Percentiles rank a stretch among this genome's conserved stretches.
These are phyloP conservation scores for Tetrapisispora pingtungensis DNA, from an alignment of 805 yeast genomes.

Conservation along the genomic window DNA sequence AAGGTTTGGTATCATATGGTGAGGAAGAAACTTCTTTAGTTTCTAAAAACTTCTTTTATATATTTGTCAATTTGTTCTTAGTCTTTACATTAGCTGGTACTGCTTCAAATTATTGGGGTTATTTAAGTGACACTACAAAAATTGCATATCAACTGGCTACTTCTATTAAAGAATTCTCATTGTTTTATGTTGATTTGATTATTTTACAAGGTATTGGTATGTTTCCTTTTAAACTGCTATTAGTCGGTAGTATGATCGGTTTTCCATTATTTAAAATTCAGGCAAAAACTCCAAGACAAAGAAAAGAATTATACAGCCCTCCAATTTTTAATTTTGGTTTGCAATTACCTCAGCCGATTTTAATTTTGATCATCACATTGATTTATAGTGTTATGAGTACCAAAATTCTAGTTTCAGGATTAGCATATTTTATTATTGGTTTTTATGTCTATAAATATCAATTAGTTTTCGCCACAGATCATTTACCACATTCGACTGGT, in stretches of 20 bases:
- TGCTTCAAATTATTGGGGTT: conserved; percentile 70
- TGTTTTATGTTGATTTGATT: conserved; percentile 83
- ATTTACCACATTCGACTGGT: conserved; percentile 95
- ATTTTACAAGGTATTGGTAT: conserved; percentile 78
- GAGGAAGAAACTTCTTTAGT: conserved; percentile 88
- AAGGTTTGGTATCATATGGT: conserved; percentile 84
- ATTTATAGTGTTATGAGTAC: conserved; percentile 86
- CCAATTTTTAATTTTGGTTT: conserved; percentile 89
- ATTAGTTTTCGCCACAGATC: conserved; percentile 79
- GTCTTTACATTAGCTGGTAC: conserved; percentile 94
- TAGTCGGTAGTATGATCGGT: conserved; percentile 67
- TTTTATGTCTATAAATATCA: conserved; percentile 87
- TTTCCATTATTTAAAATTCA: conserved; percentile 57
- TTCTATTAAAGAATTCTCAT: conserved; percentile 65
- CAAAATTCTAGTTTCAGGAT: conserved; percentile 74
- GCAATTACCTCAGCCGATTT: conserved; percentile 82
- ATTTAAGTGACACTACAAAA: conserved; percentile 78
- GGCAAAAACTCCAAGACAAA: conserved; percentile 78
- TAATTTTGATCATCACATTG: conserved; percentile 74
- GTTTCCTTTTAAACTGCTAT: conserved; percentile 77
- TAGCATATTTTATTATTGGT: conserved; percentile 75
- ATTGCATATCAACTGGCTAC: conserved; percentile 80
- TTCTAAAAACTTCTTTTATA: conserved; percentile 86
- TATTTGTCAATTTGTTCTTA: conserved; percentile 84
- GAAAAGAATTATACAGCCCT: conserved; percentile 65